Conservation (phyloP, 2,329 filamentous ascomycete genomes). For the Ceratocystiopsis brevicomis region DNA sequence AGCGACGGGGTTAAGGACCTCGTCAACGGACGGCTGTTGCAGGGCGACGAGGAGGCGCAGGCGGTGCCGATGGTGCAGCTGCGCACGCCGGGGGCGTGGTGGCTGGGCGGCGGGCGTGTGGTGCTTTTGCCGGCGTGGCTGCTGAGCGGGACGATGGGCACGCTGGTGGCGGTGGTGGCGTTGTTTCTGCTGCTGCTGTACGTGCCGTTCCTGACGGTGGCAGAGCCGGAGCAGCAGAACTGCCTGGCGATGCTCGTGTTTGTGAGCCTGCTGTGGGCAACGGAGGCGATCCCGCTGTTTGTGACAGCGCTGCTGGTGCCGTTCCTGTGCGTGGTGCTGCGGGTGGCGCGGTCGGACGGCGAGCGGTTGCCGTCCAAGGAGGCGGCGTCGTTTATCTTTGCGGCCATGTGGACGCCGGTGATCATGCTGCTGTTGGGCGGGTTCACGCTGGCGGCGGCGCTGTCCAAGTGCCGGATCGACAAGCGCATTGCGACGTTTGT, state of each 20-base stretch:
- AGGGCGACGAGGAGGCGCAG: conserved; percentile 60
- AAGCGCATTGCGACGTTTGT: conserved; percentile 95
- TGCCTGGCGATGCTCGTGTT: conserved; percentile 87
- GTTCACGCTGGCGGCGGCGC: conserved; percentile 83
- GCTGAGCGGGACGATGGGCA: conserved; percentile 62
- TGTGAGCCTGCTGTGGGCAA: conserved; percentile 89
- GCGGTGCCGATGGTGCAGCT: conserved; percentile 20
- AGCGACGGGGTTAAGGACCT: conserved; percentile 24
- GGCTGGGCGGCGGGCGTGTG: conserved; percentile 35
- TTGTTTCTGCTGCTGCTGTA: conserved; percentile 59
- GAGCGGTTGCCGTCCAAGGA: conserved; percentile 57
- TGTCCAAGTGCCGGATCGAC: conserved; percentile 95
- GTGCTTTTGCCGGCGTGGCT: conserved; percentile 66
- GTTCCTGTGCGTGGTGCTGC: conserved; percentile 74
- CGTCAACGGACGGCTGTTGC: conserved; percentile 49
- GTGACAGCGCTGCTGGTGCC: conserved; percentile 89
- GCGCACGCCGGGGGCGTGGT: conserved; percentile 35
- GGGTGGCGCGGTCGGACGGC: conserved; percentile 56
- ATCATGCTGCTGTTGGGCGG: conserved; percentile 95
- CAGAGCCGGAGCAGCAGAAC: conserved; percentile 74
- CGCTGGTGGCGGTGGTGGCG: conserved; percentile 48
- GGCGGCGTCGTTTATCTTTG: conserved; percentile 70
- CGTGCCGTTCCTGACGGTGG: conserved; percentile 55
- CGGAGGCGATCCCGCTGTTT: conserved; percentile 93
- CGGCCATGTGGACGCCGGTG: conserved; percentile 97